Conservation (phyloP, 768 basidiomycete genomes). For the Cantharellus cinnabarinus region DNA sequence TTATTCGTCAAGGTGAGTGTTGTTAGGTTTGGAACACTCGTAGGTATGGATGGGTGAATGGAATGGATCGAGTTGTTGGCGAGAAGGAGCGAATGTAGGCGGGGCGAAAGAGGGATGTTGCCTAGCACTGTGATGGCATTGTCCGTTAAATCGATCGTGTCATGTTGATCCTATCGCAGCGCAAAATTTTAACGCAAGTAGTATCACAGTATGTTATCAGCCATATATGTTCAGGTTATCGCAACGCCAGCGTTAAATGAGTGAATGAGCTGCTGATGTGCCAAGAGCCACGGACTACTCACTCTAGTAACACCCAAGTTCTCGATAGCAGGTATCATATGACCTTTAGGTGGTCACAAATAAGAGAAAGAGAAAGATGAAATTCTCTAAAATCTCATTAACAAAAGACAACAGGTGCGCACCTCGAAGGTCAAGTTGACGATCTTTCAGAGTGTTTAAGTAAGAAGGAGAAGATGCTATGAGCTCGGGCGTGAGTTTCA, state of each 20-base stretch:
- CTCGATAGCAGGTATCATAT: constrained; percentile 90
- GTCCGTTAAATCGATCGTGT: constrained; percentile 86
- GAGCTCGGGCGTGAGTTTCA: constrained; percentile 91
- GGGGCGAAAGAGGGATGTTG: constrained; percentile 72
- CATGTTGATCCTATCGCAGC: constrained; percentile 59
- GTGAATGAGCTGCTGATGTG: neutral
- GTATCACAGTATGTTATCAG: constrained; percentile 9
- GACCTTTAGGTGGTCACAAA: constrained; percentile 28
- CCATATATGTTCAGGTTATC: constrained; percentile 4
- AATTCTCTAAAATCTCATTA: neutral
- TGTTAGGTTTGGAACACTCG: constrained; percentile 67
- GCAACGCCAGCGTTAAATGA: constrained; percentile 8
- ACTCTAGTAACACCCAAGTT: constrained; percentile 86
- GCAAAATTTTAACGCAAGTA: neutral
- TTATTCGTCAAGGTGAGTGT: constrained; percentile 75
- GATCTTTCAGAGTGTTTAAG: constrained; percentile 69
- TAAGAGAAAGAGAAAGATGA: neutral
- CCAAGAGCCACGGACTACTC: constrained; percentile 13
- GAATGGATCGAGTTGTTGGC: constrained; percentile 77
- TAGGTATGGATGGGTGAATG: constrained; percentile 62
- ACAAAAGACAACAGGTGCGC: constrained; percentile 10
- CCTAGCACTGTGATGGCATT: constrained; percentile 66
- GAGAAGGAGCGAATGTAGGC: constrained; percentile 63
- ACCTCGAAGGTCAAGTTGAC: constrained; percentile 85
- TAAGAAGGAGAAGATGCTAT: constrained; percentile 61